A percentile compares a stretch with the other conserved stretches of the same genome.
Evolutionary conservation across 2,329 filamentous ascomycete species (phyloP).

Genomic region (Trichoderma koningii): DNA sequence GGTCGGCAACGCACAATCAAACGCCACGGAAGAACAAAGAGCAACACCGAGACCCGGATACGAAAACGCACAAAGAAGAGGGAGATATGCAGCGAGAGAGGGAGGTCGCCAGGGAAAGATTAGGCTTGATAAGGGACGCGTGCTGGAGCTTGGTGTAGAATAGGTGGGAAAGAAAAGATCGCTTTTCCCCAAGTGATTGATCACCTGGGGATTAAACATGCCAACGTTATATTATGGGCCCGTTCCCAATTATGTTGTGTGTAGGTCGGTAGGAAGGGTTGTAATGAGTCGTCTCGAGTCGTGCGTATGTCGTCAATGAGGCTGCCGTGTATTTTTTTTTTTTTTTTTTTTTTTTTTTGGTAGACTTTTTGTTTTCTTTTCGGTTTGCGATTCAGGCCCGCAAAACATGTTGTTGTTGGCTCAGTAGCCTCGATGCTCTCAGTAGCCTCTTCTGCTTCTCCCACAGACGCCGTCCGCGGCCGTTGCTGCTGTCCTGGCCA

Average conservation of each 20-base stretch:
- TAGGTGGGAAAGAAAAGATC: constrained; percentile 14
- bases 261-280: neutral
- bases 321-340: neutral
- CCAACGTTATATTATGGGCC: constrained; percentile 19
- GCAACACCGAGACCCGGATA: neutral
- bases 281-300: constrained; percentile 16
- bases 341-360: neutral
- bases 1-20: neutral
- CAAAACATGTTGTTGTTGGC: constrained; percentile 5
- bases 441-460: constrained; percentile 45
- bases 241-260: neutral
- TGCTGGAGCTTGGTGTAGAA: neutral
- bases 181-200: constrained; percentile 17
- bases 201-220: constrained; percentile 14
- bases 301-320: constrained; percentile 10
- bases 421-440: constrained; percentile 45
- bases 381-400: neutral
- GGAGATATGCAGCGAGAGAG: neutral
- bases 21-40: neutral
- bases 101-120: neutral
- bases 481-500: constrained; percentile 33
- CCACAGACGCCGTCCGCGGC: constrained; percentile 35
- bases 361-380: neutral
- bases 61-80: neutral
- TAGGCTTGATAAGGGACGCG: neutral